Percentiles rank a stretch among this genome's conserved stretches.
phyloP scores from a whole-genome alignment of 1,284 basidiomycete species.

The Kalmanozyma brasiliensis region DNA sequence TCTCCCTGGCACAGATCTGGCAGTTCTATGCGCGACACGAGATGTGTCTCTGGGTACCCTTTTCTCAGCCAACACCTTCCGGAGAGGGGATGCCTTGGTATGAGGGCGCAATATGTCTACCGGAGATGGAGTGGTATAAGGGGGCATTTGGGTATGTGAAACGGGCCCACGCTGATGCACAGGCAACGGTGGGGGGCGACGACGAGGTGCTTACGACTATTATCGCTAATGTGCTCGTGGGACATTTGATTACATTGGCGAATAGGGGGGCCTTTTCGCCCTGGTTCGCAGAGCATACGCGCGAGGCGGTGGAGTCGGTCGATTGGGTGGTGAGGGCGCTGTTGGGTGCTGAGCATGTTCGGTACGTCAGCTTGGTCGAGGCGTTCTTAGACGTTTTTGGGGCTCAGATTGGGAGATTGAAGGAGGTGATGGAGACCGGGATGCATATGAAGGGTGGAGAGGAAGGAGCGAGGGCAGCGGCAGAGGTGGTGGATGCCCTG shows the following conservation, averaged over 20 bases:
- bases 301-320: conserved; percentile 29
- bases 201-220: conserved; percentile 53
- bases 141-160: conserved; percentile 18
- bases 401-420: conserved; percentile 10
- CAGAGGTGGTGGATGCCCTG: conserved; percentile 3
- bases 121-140: conserved; percentile 22
- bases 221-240: conserved; percentile 47
- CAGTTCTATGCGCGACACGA: conserved; percentile 61
- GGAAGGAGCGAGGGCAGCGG: neutral
- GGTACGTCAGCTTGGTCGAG: conserved; percentile 27
- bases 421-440: conserved; percentile 7
- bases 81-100: conserved; percentile 10
- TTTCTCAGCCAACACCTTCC: conserved; percentile 51
- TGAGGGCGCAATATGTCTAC: conserved; percentile 7
- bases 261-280: conserved; percentile 44
- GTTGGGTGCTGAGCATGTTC: conserved; percentile 31
- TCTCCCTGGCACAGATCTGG: conserved; percentile 60
- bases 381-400: conserved; percentile 17
- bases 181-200: conserved; percentile 47
- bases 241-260: conserved; percentile 25
- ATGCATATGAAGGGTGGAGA: neutral
- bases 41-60: too few species aligned
- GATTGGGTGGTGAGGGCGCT: conserved; percentile 37
- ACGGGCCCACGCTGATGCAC: neutral
- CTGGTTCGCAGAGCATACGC: conserved; percentile 39